phyloP scores from a whole-genome alignment of 768 basidiomycete species.

The Agaricus sinodeliciosus region DNA sequence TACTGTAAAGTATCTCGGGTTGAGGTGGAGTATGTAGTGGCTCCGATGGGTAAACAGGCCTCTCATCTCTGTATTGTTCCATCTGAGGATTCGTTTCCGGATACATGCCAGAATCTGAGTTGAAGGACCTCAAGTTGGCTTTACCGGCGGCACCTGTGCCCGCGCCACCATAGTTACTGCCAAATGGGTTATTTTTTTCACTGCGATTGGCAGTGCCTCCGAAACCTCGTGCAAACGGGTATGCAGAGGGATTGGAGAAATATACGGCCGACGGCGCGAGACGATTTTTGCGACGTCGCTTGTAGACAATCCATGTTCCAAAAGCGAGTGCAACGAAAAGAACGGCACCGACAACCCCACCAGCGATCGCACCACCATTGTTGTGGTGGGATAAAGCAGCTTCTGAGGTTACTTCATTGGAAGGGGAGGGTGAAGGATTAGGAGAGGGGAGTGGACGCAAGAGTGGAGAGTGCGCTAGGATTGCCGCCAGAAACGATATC shows the following conservation, averaged over 20 bases:
- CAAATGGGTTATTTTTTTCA: background rate
- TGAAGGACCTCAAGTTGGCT: background rate
- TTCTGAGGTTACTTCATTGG: constrained; percentile 4
- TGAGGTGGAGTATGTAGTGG: background rate
- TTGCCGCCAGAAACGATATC: background rate
- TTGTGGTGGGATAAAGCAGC: constrained; percentile 12
- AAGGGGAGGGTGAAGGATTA: background rate
- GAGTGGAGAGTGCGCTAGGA: too few species aligned
- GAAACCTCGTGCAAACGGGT: constrained; percentile 10
- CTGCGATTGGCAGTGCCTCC: background rate
- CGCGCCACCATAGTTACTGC: background rate
- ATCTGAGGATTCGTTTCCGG: background rate
- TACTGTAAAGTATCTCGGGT: constrained; percentile 8
- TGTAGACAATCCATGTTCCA: constrained; percentile 31
- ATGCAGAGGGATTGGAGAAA: constrained; percentile 16
- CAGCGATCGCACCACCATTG: constrained; percentile 44
- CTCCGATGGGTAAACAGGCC: background rate
- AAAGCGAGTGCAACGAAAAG: constrained; percentile 28
- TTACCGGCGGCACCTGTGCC: constrained; percentile 5
- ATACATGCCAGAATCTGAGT: background rate
- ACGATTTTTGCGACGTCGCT: constrained; percentile 32
- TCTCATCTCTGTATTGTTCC: background rate
- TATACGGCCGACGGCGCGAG: constrained; percentile 60
- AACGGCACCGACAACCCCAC: constrained; percentile 45
- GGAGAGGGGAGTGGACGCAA: too few species aligned